A percentile compares a stretch with the other conserved stretches of the same genome.
These are phyloP conservation scores for Leccinum disarticulatum DNA, from an alignment of 768 basidiomycete species.

Conservation along the genomic window DNA sequence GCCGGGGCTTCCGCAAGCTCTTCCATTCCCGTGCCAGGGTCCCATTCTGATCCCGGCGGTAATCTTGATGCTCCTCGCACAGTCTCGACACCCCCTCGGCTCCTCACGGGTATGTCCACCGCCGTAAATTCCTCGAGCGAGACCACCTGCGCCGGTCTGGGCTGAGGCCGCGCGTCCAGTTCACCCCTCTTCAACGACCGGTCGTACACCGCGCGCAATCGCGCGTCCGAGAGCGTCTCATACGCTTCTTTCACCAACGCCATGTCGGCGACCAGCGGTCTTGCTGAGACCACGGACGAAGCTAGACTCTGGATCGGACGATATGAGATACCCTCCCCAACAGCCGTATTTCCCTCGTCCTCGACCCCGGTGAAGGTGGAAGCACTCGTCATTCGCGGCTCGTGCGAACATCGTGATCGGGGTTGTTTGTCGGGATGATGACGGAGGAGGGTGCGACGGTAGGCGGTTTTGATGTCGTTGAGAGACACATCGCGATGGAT, in stretches of 20 bases:
- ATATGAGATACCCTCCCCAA: neutral
- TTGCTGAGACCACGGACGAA: neutral
- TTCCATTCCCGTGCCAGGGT: neutral
- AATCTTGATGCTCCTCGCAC: neutral
- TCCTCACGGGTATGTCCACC: neutral
- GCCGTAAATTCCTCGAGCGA: conserved; percentile 70
- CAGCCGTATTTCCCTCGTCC: conserved; percentile 21
- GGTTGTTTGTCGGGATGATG: conserved; percentile 63
- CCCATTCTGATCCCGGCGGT: neutral
- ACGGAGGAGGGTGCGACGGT: conserved; percentile 62
- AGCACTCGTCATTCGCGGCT: neutral
- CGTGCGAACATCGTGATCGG: neutral
- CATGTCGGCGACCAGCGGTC: conserved; percentile 39
- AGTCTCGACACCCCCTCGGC: neutral
- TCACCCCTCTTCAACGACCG: conserved; percentile 11
- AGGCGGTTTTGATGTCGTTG: conserved; percentile 65
- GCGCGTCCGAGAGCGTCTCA: conserved; percentile 51
- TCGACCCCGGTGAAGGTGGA: neutral
- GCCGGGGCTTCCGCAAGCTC: conserved; percentile 27
- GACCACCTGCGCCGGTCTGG: conserved; percentile 74
- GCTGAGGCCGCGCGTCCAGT: conserved; percentile 21
- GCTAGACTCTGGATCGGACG: neutral
- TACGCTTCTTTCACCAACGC: conserved; percentile 69
- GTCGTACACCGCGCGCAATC: conserved; percentile 55
- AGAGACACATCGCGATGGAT: conserved; percentile 48